Evolutionary conservation across 2,329 filamentous ascomycete genomes (phyloP).

Genomic region (Corniculantispora saksenae): DNA sequence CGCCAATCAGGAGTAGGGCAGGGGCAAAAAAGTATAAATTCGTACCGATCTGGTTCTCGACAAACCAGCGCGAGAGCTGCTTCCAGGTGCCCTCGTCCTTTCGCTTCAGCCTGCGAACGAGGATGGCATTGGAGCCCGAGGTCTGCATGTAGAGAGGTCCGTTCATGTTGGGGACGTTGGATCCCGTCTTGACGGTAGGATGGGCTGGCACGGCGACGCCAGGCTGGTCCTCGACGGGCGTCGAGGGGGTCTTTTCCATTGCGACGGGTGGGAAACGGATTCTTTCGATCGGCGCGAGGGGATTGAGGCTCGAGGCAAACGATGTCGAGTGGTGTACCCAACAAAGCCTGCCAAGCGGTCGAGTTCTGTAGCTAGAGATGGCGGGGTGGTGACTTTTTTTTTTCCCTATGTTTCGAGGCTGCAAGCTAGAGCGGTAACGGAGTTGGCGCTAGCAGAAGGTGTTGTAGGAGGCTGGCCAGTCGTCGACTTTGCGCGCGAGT

Average conservation of each 20-base stretch:
- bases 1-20: conserved; percentile 8
- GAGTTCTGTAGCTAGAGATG: background rate
- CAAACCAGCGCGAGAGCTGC: conserved; percentile 67
- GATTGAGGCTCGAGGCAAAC: background rate
- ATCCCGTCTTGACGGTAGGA: conserved; percentile 33
- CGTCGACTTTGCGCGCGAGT: background rate
- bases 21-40: conserved; percentile 24
- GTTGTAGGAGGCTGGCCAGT: background rate
- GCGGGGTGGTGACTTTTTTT: conserved; percentile 14
- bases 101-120: conserved; percentile 59
- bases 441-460: conserved; percentile 3
- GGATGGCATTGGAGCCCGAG: conserved; percentile 51
- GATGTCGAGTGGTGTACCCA: background rate
- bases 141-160: conserved; percentile 60
- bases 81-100: conserved; percentile 64
- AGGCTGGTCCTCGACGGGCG: background rate
- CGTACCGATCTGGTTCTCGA: conserved; percentile 80
- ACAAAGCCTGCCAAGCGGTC: background rate
- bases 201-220: conserved; percentile 26
- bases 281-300: background rate
- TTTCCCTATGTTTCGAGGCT: background rate
- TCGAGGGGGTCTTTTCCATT: conserved; percentile 14
- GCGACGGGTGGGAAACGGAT: background rate
- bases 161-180: conserved; percentile 49
- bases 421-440: conserved; percentile 12